Base-by-base conservation (phyloP, 2,329 filamentous ascomycete species). In the Aspergillus pseudotamarii region DNA sequence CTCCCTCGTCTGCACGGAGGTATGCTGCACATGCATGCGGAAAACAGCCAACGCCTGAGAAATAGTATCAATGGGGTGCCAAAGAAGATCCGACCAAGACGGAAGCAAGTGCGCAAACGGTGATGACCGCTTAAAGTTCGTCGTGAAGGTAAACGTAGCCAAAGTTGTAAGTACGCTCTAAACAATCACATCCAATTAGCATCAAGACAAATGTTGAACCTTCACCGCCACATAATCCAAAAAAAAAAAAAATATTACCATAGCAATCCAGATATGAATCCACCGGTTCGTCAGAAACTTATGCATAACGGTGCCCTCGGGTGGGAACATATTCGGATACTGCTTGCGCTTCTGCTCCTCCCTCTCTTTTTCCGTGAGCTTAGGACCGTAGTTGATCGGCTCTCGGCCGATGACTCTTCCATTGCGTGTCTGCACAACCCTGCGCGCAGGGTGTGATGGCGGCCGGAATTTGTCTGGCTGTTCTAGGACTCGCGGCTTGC, bases 401-500 rank as follows among this genome's bases (percentile, higher is more conserved):
- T 78, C 71, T 30, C 66, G 2, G 62, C 60, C 50, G 59, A 70
- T 46, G 59, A 73, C 54, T 56, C 69, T 58, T 45, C 70, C 60
- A 62, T 74, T 72, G 61, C 71, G 73, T 36, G 79, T 78, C 68
- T 85, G 83, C 60, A 86, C 84, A 6, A 85, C 83, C 36, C 93
- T 85, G 8, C 91, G 85, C 26, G 91, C 83, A 14, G 91, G 90
- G 77, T 98, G 95, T 0, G 94, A 98, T 0, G 95, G 95, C 2
- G 95, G 94, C 55, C 92, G 92, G 84, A 97, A 98, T 76, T 90
- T 91, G 72, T 91, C 86, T 28, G 94, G 94, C 79, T 97, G 93
- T 71, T 92, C 92, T 68, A 99, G 89, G 6, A 93, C 86, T 65
- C 89, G 85, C 41, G 87, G 86, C 73, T 90, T 91, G 66, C 78